Conservation (phyloP, 2,329 filamentous ascomycete genomes). For the Penicillium sp. region DNA sequence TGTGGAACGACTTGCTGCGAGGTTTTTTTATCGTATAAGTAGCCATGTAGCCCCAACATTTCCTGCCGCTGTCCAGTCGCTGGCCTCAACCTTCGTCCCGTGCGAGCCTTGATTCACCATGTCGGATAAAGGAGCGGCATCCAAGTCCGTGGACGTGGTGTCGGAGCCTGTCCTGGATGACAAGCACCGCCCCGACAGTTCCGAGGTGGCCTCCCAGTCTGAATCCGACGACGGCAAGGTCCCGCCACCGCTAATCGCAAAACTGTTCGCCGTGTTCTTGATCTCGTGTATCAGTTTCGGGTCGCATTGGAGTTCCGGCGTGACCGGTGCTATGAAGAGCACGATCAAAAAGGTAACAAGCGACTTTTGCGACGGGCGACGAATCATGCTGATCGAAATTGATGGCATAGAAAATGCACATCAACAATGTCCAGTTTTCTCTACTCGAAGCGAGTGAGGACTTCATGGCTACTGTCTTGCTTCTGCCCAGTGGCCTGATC, state of each 20-base stretch:
- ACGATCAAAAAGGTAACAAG: constrained; percentile 54
- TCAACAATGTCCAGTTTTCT: constrained; percentile 60
- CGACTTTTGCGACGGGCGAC: not conserved
- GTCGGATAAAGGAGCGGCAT: constrained; percentile 1
- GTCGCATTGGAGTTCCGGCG: constrained; percentile 59
- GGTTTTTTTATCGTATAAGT: constrained; percentile 2
- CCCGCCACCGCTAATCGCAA: constrained; percentile 31
- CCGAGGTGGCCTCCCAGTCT: not conserved
- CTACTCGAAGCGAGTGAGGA: constrained; percentile 60
- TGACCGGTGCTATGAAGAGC: constrained; percentile 60
- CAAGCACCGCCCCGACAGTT: not conserved
- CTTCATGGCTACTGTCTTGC: constrained; percentile 59
- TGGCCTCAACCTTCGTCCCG: too few species aligned
- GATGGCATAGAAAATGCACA: constrained; percentile 52
- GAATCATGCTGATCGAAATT: not conserved
- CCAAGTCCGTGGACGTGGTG: constrained; percentile 11
- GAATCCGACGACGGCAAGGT: constrained; percentile 17
- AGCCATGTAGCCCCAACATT: not conserved
- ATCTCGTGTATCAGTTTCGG: constrained; percentile 55
- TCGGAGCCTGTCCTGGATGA: constrained; percentile 4
- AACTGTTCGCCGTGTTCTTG: constrained; percentile 47
- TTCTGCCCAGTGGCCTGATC: constrained; percentile 54
- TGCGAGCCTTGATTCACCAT: constrained; percentile 1
- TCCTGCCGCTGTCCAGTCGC: not conserved
- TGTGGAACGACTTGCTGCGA: constrained; percentile 1